phyloP scores from a whole-genome alignment of 805 yeast species.

The Pachysolen tannophilus region DNA sequence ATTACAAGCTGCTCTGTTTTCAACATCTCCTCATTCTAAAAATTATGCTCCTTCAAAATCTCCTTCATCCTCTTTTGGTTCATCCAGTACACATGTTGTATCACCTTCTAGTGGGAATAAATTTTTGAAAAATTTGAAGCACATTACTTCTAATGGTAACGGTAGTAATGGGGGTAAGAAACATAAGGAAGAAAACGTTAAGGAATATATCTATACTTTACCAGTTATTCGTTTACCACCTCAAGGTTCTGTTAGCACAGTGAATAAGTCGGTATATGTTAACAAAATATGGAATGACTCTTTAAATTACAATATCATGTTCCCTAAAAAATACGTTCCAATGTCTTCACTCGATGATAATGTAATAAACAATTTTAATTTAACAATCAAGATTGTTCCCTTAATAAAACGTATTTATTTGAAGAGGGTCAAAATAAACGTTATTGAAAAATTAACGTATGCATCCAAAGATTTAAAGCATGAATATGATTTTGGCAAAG shows the following conservation, averaged over 20 bases:
- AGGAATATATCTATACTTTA: slow-evolving; percentile 8
- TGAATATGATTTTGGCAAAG: slow-evolving; percentile 44
- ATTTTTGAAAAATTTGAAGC: slow-evolving; percentile 9
- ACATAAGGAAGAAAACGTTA: slow-evolving; percentile 6
- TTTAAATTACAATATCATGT: slow-evolving; percentile 59
- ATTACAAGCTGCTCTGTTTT: slow-evolving; percentile 22
- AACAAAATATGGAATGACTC: slow-evolving; percentile 70
- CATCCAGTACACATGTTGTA: slow-evolving; percentile 14
- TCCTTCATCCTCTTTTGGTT: slow-evolving; percentile 12
- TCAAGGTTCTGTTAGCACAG: slow-evolving; percentile 44
- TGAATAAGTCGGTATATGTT: slow-evolving; percentile 70
- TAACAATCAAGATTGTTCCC: slow-evolving; percentile 63
- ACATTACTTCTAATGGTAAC: neutral
- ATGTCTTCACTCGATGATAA: slow-evolving; percentile 33
- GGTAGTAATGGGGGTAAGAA: neutral
- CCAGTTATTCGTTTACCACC: slow-evolving; percentile 36
- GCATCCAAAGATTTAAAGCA: slow-evolving; percentile 44
- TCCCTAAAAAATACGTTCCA: slow-evolving; percentile 63
- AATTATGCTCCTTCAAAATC: neutral
- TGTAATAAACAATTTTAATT: slow-evolving; percentile 31
- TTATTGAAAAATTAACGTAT: slow-evolving; percentile 60
- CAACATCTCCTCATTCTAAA: slow-evolving; percentile 26
- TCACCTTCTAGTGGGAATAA: slow-evolving; percentile 5
- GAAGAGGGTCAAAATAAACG: slow-evolving; percentile 57
- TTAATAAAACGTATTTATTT: slow-evolving; percentile 51